These are phyloP conservation scores for Magnolia officinalis DNA, from an alignment of 164 flowering plant genomes.

Conservation along the genomic window DNA sequence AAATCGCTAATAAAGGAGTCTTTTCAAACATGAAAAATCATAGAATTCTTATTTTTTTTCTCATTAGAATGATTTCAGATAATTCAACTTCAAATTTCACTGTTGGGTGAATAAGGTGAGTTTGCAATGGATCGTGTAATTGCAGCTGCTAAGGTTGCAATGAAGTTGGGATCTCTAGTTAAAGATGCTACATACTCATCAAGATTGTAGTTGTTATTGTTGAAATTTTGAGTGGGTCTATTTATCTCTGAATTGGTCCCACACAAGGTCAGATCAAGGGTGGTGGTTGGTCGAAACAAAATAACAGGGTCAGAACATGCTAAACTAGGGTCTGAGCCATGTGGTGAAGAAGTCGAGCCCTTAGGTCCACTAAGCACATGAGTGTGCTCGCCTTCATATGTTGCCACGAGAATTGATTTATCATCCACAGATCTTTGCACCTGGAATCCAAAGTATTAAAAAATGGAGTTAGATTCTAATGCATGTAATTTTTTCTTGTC, in stretches of 20 bases:
- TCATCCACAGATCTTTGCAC: constrained; percentile 51
- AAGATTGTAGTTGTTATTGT: not conserved
- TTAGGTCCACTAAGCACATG: constrained; percentile 21
- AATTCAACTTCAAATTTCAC: not conserved
- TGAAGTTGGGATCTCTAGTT: too few species aligned
- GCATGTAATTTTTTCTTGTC: too few species aligned
- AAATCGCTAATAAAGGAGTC: too few species aligned
- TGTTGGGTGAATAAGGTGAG: too few species aligned
- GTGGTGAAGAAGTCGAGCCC: constrained; percentile 6
- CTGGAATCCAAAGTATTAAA: constrained; percentile 18
- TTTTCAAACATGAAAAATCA: too few species aligned
- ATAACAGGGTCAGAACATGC: constrained; percentile 1
- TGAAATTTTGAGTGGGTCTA: not conserved
- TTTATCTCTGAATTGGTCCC: not conserved
- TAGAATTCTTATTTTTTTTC: too few species aligned
- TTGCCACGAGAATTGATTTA: constrained; percentile 35
- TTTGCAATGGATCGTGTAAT: too few species aligned
- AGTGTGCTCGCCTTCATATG: constrained; percentile 16
- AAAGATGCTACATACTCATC: too few species aligned
- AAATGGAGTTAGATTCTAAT: too few species aligned
- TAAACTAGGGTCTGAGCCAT: not conserved
- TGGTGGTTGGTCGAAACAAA: constrained; percentile 9
- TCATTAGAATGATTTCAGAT: too few species aligned
- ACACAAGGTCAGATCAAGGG: constrained; percentile 27
- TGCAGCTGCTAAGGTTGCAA: too few species aligned